Percentiles rank a stretch among this genome's conserved stretches.
Conservation (phyloP, 2,329 filamentous ascomycete species). For the Sphaerostilbella broomeana region DNA sequence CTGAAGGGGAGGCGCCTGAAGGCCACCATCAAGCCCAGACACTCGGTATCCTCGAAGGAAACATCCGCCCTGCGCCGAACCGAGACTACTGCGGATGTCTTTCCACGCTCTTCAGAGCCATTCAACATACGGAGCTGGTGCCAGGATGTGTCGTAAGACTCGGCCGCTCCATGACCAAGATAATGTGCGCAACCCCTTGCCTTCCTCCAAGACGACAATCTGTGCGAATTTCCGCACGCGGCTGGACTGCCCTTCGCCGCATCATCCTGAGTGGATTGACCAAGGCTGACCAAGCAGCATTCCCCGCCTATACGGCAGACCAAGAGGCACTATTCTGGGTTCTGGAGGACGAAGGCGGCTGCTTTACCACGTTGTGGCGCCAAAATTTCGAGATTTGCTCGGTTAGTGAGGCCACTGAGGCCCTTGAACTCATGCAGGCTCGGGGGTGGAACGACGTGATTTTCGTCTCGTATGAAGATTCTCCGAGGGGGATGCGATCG, state of each 20-base stretch:
- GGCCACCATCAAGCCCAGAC: background rate
- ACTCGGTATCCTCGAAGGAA: background rate
- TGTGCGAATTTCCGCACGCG: no score
- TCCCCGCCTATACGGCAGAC: background rate
- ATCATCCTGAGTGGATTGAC: background rate
- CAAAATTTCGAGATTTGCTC: constrained; percentile 14
- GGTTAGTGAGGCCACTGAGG: constrained; percentile 11
- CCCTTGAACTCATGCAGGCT: constrained; percentile 15
- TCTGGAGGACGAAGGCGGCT: background rate
- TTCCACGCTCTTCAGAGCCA: background rate
- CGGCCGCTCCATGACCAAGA: background rate
- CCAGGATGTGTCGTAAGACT: background rate
- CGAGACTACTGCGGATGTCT: background rate
- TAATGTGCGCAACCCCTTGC: background rate
- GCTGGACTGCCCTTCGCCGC: constrained; percentile 1
- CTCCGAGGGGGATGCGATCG: background rate
- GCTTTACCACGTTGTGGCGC: background rate
- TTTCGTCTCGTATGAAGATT: constrained; percentile 17
- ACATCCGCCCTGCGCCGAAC: background rate
- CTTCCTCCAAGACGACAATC: no score
- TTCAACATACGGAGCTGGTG: background rate
- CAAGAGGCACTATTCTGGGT: constrained; percentile 1
- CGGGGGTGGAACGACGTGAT: constrained; percentile 21
- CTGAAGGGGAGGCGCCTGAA: background rate
- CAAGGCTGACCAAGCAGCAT: background rate